These are phyloP conservation scores for Ogataea polymorpha DNA, from an alignment of 805 yeast genomes.

Conservation along the genomic window DNA sequence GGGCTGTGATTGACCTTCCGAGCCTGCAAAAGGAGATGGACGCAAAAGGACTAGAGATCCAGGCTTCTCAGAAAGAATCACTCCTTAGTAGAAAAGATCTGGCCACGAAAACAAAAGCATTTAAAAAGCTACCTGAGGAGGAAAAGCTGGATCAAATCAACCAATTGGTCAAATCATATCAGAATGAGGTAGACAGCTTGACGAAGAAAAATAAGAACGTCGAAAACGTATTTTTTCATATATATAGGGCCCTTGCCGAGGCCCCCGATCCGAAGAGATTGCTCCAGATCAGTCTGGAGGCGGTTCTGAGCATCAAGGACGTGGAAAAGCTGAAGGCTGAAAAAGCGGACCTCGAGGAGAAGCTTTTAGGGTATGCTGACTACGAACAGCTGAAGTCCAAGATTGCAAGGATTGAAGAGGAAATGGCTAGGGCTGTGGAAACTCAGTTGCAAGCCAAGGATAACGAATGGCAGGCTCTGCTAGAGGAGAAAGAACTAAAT, in stretches of 20 bases:
- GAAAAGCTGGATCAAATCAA: constrained; percentile 67
- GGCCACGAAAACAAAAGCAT: constrained; percentile 82
- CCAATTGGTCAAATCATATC: constrained; percentile 71
- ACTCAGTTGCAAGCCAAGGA: constrained; percentile 66
- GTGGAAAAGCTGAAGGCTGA: constrained; percentile 50
- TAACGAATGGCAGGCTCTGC: constrained; percentile 60
- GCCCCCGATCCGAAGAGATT: constrained; percentile 92
- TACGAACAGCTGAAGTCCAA: constrained; percentile 72
- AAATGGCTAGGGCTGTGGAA: constrained; percentile 51
- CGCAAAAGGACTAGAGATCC: constrained; percentile 67
- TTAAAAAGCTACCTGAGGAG: constrained; percentile 66
- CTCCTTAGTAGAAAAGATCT: constrained; percentile 69
- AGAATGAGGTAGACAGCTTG: constrained; percentile 79
- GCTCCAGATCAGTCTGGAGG: constrained; percentile 64
- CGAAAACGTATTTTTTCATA: constrained; percentile 69
- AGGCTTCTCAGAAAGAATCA: constrained; percentile 65
- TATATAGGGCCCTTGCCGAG: constrained; percentile 76
- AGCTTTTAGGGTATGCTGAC: constrained; percentile 65
- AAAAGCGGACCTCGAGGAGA: constrained; percentile 49
- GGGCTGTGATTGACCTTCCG: constrained; percentile 75
- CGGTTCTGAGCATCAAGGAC: constrained; percentile 49
- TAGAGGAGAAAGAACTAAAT: constrained; percentile 71
- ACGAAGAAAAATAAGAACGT: constrained; percentile 74
- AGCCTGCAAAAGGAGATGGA: constrained; percentile 71
- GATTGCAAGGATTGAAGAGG: constrained; percentile 57